Evolutionary conservation across 257 asterid genomes (phyloP), one percentile per base, ranked within the genome.

Genomic region (Sherardia arvensis): DNA sequence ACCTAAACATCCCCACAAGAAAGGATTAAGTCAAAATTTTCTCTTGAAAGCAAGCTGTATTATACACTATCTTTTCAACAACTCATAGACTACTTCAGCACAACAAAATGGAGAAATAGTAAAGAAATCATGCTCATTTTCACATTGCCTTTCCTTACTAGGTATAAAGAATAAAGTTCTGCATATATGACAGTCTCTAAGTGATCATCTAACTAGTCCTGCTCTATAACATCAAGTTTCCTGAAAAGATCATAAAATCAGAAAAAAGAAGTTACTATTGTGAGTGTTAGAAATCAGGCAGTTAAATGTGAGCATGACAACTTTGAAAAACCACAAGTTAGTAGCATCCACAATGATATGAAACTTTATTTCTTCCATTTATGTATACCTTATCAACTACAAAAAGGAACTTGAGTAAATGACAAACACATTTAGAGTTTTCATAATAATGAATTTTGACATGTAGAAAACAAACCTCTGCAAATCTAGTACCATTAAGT

Each of bases 401-500:
- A 69, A 79, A 72, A 73, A 62, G 65, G 66, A 59, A 73, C 71
- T 27, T n/a, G 53, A 76, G 62, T 63, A 76, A 43, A 43, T 43
- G 51, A 73, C 69, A 66, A 67, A 69, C 54, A 47, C 69, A 45
- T 59, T 66, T 71, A 69, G 51, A 67, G 64, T 71, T 66, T 53
- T 77, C 72, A 67, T 43, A 72, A 72, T 65, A 72, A 74, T 67
- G 79, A 77, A 51, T 15, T 14, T n/a, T 28, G 48, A 66, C 64
- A 48, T 21, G 26, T 21, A 40, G 62, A 30, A 28, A 73, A 69
- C 84, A 68, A 68, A 69, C 80, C 72, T 55, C 54, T 48, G 73
- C 79, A 76, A 72, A 77, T 74, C 74, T 57, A 78, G 80, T 85
- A 79, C 86, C 80, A 69, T 77, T 64, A 75, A 70, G 43, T 51